Evolutionary conservation across 148 eudicot genomes (phyloP).

Genomic region (Fagopyrum homotropicum): DNA sequence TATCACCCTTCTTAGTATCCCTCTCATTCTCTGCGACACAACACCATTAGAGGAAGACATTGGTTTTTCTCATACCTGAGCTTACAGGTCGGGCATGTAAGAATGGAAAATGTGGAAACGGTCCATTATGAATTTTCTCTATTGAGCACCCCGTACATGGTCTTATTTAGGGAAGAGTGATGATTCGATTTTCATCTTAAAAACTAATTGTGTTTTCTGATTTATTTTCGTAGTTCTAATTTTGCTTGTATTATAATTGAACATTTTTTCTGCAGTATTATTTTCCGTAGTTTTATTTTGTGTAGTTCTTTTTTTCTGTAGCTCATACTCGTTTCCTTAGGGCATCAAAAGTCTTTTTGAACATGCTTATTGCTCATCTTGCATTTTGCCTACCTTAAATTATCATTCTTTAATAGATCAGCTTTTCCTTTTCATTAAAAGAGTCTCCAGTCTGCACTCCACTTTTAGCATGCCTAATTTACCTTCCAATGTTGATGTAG

Average conservation of each 20-base stretch:
- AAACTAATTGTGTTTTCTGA: neutral
- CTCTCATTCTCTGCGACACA: too few relatives aligned
- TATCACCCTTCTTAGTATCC: too few relatives aligned
- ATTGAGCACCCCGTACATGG: neutral
- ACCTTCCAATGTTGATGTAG: slow-evolving; percentile 23
- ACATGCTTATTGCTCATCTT: neutral
- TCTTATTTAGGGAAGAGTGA: neutral
- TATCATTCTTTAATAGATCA: neutral
- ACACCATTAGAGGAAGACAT: too few relatives aligned
- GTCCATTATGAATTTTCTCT: neutral
- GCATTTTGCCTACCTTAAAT: neutral
- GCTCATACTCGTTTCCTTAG: neutral
- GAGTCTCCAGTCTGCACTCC: neutral
- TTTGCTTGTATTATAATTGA: neutral
- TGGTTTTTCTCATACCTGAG: too few relatives aligned
- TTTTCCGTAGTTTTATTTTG: neutral
- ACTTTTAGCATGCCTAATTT: neutral
- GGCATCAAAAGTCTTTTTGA: neutral
- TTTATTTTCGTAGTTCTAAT: neutral
- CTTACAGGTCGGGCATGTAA: too few relatives aligned
- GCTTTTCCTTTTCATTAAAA: neutral
- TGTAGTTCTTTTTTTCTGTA: neutral
- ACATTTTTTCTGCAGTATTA: neutral
- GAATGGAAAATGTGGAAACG: too few relatives aligned
- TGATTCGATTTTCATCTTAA: neutral